Base-by-base conservation (phyloP, 129 eudicot species). In the Oenanthe sinensis region DNA sequence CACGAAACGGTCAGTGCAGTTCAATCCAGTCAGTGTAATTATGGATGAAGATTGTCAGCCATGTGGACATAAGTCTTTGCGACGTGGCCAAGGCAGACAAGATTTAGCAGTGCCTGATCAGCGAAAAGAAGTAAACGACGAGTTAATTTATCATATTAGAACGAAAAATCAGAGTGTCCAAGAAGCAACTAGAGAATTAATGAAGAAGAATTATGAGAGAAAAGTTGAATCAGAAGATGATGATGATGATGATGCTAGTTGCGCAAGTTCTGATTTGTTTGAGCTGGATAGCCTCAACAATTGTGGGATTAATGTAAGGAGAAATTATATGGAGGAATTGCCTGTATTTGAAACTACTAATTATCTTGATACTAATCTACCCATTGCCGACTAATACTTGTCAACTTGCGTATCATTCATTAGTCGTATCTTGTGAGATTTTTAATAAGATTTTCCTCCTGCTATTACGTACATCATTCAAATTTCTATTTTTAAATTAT, bases 301-400 rank as follows among this genome's bases (percentile, higher is more conserved):
- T 28, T 10, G 40, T 65, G 40, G 40, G 14, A 65, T 63, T 9
- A 63, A 54, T 20, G 63, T 11, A 26, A 63, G 15, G 70, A 39
- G 39, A 63, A 11, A 65, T 11, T 65, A 65, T 13, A 65, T 65
- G 71, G 71, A 65, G 71, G 71, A 65, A 65, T 82, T 93, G 78
- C 98, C 98, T 36, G 98, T 94, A 20, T 94, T 89, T 72, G 98
- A 86, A 82, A 91, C 98, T n/a, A 94, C 98, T 62, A 39, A 39
- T 39, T 84, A 83, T 83, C 76, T 58, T 6, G 26, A 33, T 33
- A 33, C 36, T 33, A 33, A 33, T 33, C 36, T 33, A 0, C 36
- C 36, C 8, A 7, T n/a, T 58, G 65, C 65, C 22, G 65, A 58
- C 11, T 8, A 22, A 1, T 58, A 58, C 28, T 8, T 50, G 58